Evolutionary conservation across 1,284 basidiomycete genomes (phyloP), one percentile per base, ranked within the genome.

Genomic region (Rhodotorula sp.): DNA sequence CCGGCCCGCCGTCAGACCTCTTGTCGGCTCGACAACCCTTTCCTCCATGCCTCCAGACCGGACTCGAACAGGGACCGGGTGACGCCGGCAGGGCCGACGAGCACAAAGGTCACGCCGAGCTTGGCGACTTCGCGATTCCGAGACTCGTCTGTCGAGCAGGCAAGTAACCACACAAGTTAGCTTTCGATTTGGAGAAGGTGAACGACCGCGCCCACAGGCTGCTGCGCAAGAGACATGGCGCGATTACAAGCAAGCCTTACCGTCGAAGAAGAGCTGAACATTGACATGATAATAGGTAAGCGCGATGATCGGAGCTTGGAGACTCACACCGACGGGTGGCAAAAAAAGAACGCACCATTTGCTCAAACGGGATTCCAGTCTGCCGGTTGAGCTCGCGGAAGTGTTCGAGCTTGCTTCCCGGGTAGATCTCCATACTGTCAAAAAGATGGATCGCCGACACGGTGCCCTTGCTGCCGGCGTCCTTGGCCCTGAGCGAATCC

Each of bases 371-470:
- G 63, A 95, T 87, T 0, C 88, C 89, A 0, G 92, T 95, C 77
- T 87, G 86, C 72, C 88, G 83, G 79, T 91, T 89, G 59, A 94
- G 79, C 67, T 85, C 84, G 79, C 86, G 87, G 83, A 95, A 95
- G 78, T 95, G 93, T 10, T 84, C 84, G 71, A 60, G 60, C 61
- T 66, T 67, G 73, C 48, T 73, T 86, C 89, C 89, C 15, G 91
- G 91, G 77, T 92, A 94, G 80, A 95, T 93, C 79, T 94, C 91
- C 69, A 88, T 81, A 73, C 90, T 86, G 78, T 92, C 87, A 79
- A 95, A 93, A 76, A 89, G 90, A 19, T 85, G 82, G 67, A 87
- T 84, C 0, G 91, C 89, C 47, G 82, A 80, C 16, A 84, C 26
- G 14, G 52, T 63, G 15, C 84, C 76, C 34, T 78, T 80, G 45